Conservation (phyloP, 495 filamentous ascomycete genomes). For the Hyphodiscus hymeniophilus region DNA sequence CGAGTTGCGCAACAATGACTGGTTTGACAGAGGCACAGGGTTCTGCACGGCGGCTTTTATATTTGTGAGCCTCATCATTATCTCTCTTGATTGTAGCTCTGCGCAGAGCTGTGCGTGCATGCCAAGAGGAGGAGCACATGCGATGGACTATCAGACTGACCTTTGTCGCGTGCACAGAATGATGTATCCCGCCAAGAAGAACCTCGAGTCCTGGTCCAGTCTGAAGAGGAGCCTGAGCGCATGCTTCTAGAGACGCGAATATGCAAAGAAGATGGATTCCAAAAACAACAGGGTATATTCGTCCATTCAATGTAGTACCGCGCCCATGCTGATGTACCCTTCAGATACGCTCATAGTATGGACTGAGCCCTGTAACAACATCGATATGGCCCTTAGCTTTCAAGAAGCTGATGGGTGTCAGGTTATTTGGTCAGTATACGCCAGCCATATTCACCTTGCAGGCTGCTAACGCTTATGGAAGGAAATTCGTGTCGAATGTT, state of each 20-base stretch:
- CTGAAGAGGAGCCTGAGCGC: conserved; percentile 81
- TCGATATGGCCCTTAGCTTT: conserved; percentile 97
- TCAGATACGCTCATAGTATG: conserved; percentile 98
- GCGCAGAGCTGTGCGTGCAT: not conserved
- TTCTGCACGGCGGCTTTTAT: conserved; percentile 75
- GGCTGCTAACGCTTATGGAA: not conserved
- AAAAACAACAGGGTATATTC: conserved; percentile 87
- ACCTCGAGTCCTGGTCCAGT: conserved; percentile 81
- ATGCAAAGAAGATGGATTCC: conserved; percentile 89
- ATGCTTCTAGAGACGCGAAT: conserved; percentile 84
- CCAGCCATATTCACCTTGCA: not conserved
- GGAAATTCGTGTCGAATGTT: conserved; percentile 85
- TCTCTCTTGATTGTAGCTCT: not conserved
- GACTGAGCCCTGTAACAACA: conserved; percentile 74
- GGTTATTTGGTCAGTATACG: conserved; percentile 65
- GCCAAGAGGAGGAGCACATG: not conserved
- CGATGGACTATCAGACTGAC: conserved; percentile 21
- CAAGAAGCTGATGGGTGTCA: conserved; percentile 95
- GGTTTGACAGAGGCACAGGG: conserved; percentile 95
- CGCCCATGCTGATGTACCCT: conserved; percentile 73
- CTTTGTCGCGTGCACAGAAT: conserved; percentile 17
- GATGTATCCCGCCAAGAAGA: conserved; percentile 47
- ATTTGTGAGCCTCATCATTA: conserved; percentile 50
- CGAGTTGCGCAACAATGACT: conserved; percentile 96
- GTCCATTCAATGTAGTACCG: conserved; percentile 48